These are phyloP conservation scores for Chrysopogon serrulatus DNA, from an alignment of 176 grass and related monocot species.

Conservation along the genomic window DNA sequence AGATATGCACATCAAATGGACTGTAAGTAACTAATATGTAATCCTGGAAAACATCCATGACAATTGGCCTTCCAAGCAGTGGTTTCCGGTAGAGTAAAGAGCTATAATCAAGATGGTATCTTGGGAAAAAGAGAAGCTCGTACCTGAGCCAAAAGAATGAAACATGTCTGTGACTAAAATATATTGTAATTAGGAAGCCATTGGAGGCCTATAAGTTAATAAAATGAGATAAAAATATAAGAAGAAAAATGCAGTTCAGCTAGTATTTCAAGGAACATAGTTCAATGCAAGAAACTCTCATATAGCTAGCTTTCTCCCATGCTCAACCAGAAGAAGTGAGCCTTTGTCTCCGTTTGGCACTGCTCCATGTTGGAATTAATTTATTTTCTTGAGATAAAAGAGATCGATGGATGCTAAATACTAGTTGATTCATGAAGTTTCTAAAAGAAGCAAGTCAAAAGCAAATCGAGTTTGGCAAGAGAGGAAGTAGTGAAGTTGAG, in stretches of 20 bases:
- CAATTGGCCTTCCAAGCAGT: conserved; percentile 83
- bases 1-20: conserved; percentile 99
- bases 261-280: conserved; percentile 4
- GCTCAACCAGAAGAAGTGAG: neutral
- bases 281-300: neutral
- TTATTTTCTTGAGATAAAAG: no score
- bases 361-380: no score
- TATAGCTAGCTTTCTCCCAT: neutral
- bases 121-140: conserved; percentile 94
- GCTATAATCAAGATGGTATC: conserved; percentile 98
- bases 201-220: neutral
- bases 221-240: conserved; percentile 14
- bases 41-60: conserved; percentile 95
- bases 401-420: no score
- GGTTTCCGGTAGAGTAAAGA: conserved; percentile 86
- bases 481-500: no score
- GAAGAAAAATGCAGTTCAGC: neutral
- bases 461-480: no score
- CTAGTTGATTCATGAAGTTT: no score
- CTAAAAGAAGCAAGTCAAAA: no score
- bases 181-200: neutral
- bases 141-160: conserved; percentile 62
- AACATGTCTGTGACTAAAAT: conserved; percentile 2
- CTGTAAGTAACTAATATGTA: conserved; percentile 94
- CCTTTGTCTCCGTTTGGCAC: neutral